Base-by-base conservation (phyloP, 208 protist genomes). In the Wallacemonas sp. region DNA sequence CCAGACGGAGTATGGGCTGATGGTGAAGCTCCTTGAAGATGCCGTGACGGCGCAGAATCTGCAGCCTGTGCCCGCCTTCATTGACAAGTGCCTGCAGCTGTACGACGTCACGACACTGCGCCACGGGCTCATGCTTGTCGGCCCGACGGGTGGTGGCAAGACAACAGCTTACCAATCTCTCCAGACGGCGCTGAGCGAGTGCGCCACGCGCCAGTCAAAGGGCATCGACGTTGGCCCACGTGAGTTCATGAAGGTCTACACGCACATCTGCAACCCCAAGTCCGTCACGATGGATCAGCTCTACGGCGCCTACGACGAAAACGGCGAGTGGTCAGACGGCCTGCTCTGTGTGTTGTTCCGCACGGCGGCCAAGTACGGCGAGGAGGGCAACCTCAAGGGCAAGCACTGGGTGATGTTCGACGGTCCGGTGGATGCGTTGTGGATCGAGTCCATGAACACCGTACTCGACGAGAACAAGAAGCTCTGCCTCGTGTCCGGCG, bases 61-160 rank as follows among this genome's bases (percentile, higher is more conserved):
- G 53, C 95, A 99, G 68, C 82, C 91, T 3, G 85, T 97, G 12
- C 78, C 79, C 19, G 71, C 78, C 3, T 99, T 99, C 79, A 83
- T 98, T 32, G 70, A 88, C 10, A 99, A 99, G 87, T 98, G 94
- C 68, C 87, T 99, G 42, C 98, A 99, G 90, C 80, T 99, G 10
- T 99, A 98, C 78, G 98, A 99, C 71, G 97, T 98, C 48, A 98
- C 97, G 8, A 94, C 96, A n/a, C 85, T 99, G 39, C 93, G 98
- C 27, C 98, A 99, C 79, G 98, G 98, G 26, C 81, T 99, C 30
- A 99, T 99, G 98, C 77, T 99, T 0, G 98, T 99, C 17, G 97
- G 98, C 30, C 95, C 92, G 17, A 87, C 97, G 30, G 97, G 97
- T 50, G 91, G 92, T 70, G 98, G 98, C 53, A 99, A 99, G 82